Evolutionary conservation across 1,284 basidiomycete species (phyloP).

Genomic region (Ceratobasidium papillatum): DNA sequence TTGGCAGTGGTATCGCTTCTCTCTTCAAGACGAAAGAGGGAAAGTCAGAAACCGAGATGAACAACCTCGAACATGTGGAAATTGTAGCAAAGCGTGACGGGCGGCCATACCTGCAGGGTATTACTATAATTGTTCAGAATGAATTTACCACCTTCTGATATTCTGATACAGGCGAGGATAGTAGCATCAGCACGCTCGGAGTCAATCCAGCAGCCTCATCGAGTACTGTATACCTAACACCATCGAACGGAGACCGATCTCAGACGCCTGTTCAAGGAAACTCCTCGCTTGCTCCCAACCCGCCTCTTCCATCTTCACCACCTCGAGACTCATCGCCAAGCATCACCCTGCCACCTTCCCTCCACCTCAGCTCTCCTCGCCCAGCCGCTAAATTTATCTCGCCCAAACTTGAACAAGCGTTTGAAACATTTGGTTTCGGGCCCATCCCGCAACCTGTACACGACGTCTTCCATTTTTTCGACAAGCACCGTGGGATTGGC

Average conservation of each 20-base stretch:
- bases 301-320: conserved; percentile 11
- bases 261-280: conserved; percentile 49
- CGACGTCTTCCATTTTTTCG: conserved; percentile 51
- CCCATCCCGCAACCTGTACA: conserved; percentile 47
- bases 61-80: conserved; percentile 56
- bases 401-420: conserved; percentile 40
- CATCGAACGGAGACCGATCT: conserved; percentile 26
- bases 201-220: conserved; percentile 3
- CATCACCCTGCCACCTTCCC: conserved; percentile 21
- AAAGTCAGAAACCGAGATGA: conserved; percentile 54
- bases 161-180: conserved; percentile 1
- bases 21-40: conserved; percentile 56
- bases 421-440: conserved; percentile 28
- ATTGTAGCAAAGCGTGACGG: conserved; percentile 48
- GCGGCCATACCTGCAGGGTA: conserved; percentile 34
- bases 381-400: conserved; percentile 38
- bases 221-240: conserved; percentile 7
- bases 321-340: neutral
- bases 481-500: conserved; percentile 61
- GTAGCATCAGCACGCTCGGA: conserved; percentile 1
- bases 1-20: conserved; percentile 61
- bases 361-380: conserved; percentile 42
- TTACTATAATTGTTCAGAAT: neutral
- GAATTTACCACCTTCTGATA: neutral
- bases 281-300: neutral